Percentiles rank a stretch among this genome's conserved stretches.
phyloP scores from a whole-genome alignment of 139 green algal genomes.

The Chlorella ohadii region DNA sequence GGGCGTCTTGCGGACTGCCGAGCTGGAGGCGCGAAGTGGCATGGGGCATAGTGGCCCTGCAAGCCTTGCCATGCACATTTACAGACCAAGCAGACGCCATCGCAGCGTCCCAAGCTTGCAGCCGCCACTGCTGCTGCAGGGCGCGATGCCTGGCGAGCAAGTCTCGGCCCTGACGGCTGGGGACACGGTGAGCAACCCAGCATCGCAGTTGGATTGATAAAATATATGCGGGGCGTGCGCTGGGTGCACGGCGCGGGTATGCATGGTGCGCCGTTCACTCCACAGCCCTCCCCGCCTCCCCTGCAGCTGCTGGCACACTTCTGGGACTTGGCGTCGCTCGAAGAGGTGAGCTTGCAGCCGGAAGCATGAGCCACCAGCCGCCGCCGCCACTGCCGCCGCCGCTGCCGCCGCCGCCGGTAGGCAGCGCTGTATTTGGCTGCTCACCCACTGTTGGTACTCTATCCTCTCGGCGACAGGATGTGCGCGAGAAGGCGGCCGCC shows the following conservation, averaged over 20 bases:
- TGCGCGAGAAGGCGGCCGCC: constrained; percentile 34
- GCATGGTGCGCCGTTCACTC: background rate
- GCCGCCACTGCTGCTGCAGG: background rate
- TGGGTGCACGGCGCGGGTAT: background rate
- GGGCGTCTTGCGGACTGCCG: too few relatives aligned
- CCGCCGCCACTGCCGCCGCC: background rate
- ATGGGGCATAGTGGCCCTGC: too few relatives aligned
- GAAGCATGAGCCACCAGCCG: too few relatives aligned
- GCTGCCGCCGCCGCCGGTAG: background rate
- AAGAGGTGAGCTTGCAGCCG: constrained; percentile 45
- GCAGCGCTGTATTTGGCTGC: background rate
- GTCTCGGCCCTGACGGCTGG: constrained; percentile 29
- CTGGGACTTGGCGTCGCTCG: constrained; percentile 76
- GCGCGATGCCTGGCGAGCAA: background rate
- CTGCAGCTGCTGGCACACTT: constrained; percentile 74
- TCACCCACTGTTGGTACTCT: too few relatives aligned
- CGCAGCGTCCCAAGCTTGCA: background rate
- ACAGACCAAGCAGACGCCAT: too few relatives aligned
- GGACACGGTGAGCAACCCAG: constrained; percentile 21
- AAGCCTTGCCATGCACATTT: too few relatives aligned
- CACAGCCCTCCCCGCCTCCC: background rate
- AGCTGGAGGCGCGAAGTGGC: too few relatives aligned
- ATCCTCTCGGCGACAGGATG: constrained; percentile 27
- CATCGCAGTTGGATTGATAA: too few relatives aligned
- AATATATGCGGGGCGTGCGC: background rate